Evolutionary conservation across 202 grass and related monocot genomes (phyloP), one percentile per base, ranked within the genome.

Genomic region (Elaeis oleifera): DNA sequence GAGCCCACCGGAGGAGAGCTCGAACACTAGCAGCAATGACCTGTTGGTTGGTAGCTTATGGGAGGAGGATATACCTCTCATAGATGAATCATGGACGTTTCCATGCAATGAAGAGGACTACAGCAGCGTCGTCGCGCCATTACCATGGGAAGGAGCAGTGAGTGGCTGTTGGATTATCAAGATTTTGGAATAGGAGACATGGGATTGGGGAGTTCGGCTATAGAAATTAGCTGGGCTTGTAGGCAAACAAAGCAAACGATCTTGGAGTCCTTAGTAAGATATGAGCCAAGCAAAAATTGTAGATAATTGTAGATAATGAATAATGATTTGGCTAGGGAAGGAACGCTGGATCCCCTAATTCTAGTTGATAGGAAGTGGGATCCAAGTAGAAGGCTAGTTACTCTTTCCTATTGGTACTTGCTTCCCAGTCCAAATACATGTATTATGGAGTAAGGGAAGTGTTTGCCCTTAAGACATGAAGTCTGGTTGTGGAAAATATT

Each of bases 131-230:
- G 8, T n/a, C 36, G 23, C 44, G 44, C 65, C 19, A 16, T 25
- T 61, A 18, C 56, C 72, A 4, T 90, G 81, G 66, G 9, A 85
- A 48, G 17, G 11, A 64, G 21, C 61, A 50, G 13, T 2, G 80
- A 95, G 19, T 95, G 85, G 90, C 64, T 95, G 25, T 74, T 90
- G 18, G 90, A 95, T 67, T 90, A 84, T 65, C 76, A 79, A 75
- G 61, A 76, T 67, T 81, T 73, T 83, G 89, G 68, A 53, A 75
- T 79, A 53, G 76, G 58, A 48, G 76, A 76, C 57, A 58, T 72
- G 17, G 52, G 8, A 67, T 63, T 85, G 54, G 29, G 56, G 0
- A 64, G 79, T 54, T 53, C 18, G 54, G 77, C 39, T 50, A 65
- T 81, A 72, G 69, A 80, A 74, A 78, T 39, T 11, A 68, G 32